Percentiles rank a stretch among this genome's conserved stretches.
Evolutionary conservation across 352 stramenopile genomes (phyloP).

Genomic region (Pythium aphanidermatum): DNA sequence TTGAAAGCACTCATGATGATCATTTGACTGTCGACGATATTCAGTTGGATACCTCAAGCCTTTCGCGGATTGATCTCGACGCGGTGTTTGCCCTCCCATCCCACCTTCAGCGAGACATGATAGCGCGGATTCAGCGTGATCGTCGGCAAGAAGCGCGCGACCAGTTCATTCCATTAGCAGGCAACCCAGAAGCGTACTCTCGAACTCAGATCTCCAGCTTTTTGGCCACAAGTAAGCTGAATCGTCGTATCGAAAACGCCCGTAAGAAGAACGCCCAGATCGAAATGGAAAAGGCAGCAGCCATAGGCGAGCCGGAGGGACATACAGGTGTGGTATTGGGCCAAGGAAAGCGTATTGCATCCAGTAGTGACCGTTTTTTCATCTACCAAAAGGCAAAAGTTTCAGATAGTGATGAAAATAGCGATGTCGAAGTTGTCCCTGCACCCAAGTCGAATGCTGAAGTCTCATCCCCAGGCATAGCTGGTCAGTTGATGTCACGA

Average conservation of each 20-base stretch:
- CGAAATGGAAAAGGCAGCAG: constrained; percentile 35
- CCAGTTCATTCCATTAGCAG: constrained; percentile 94
- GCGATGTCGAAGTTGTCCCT: background rate
- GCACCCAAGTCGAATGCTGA: background rate
- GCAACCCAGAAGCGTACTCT: constrained; percentile 93
- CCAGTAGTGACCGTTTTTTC: constrained; percentile 61
- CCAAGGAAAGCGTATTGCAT: constrained; percentile 77
- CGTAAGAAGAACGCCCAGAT: constrained; percentile 49
- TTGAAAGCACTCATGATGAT: constrained; percentile 17
- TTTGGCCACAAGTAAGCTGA: constrained; percentile 88
- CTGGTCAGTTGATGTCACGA: too few relatives aligned
- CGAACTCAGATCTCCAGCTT: constrained; percentile 95
- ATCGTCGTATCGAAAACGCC: constrained; percentile 65
- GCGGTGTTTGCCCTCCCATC: constrained; percentile 86
- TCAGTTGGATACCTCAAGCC: constrained; percentile 39
- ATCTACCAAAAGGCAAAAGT: constrained; percentile 48
- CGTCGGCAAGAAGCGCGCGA: constrained; percentile 86
- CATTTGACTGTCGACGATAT: constrained; percentile 59
- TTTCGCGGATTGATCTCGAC: constrained; percentile 77
- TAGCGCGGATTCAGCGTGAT: constrained; percentile 86
- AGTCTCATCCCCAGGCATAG: too few relatives aligned
- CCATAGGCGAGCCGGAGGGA: constrained; percentile 7
- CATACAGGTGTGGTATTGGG: constrained; percentile 2
- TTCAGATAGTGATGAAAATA: constrained; percentile 10
- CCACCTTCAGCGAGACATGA: constrained; percentile 90